These are phyloP conservation scores for Pestalotiopsis sp. DNA, from an alignment of 2,329 filamentous ascomycete species.

Conservation along the genomic window DNA sequence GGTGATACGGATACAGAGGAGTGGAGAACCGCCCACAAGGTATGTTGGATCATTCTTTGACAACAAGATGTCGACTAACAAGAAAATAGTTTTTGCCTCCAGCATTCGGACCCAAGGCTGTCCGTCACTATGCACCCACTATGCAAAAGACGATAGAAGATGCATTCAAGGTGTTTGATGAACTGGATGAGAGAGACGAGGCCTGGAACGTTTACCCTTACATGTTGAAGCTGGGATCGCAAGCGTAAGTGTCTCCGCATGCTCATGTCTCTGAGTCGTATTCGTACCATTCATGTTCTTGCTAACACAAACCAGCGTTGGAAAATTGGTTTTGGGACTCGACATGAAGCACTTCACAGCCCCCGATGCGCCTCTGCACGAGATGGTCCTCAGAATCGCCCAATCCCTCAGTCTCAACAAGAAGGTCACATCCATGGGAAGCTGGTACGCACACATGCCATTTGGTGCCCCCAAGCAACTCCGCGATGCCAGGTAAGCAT, in stretches of 20 bases:
- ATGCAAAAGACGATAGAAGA: slow-evolving; percentile 60
- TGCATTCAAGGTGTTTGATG: slow-evolving; percentile 51
- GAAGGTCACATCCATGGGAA: slow-evolving; percentile 54
- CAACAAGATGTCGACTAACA: background rate
- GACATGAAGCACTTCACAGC: slow-evolving; percentile 48
- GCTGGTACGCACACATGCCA: slow-evolving; percentile 59
- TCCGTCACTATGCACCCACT: slow-evolving; percentile 60
- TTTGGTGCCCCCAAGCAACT: slow-evolving; percentile 58
- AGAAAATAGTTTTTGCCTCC: slow-evolving; percentile 54
- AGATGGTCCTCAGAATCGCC: slow-evolving; percentile 54
- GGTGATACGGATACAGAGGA: slow-evolving; percentile 54
- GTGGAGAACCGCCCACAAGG: slow-evolving; percentile 57
- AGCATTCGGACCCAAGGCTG: slow-evolving; percentile 59
- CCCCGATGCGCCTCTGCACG: slow-evolving; percentile 49
- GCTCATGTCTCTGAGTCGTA: background rate
- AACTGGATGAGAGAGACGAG: slow-evolving; percentile 50
- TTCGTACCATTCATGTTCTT: background rate
- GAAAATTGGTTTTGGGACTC: slow-evolving; percentile 45
- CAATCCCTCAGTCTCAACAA: slow-evolving; percentile 59
- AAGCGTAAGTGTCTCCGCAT: slow-evolving; percentile 28
- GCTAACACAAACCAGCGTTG: slow-evolving; percentile 27
- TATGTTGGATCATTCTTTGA: background rate
- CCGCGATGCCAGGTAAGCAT: slow-evolving; percentile 26
- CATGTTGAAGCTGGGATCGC: slow-evolving; percentile 52
- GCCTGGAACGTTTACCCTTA: slow-evolving; percentile 52